Base-by-base conservation (phyloP, 106 monocot species). In the Allium cepa region DNA sequence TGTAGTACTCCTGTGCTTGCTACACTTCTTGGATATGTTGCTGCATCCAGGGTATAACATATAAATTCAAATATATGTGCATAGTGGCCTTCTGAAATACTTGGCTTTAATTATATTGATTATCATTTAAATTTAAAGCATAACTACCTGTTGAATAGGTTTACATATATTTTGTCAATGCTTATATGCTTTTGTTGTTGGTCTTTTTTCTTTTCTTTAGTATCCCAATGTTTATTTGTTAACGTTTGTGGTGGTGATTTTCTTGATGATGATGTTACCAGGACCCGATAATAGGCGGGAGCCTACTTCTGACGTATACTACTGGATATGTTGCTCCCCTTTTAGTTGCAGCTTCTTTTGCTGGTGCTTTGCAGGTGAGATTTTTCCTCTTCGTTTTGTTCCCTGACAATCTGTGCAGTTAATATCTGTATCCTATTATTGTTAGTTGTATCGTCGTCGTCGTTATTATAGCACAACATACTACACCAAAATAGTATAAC, bases 1-100 rank as follows among this genome's bases (percentile, higher is more conserved):
- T 97, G 96, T 80, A 97, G 96, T 72, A 97, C 96, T 56, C 96
- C 92, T 26, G 96, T 97, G 56, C 87, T 97, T 61, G 96, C 96
- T 69, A 82, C 88, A 52, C 83, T 97, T 87, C 82, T 97, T 26
- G 96, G 84, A 63, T 97, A 89, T 77, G 96, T 97, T 58, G 92
- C 92, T 64, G 63, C 92, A 76, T 88, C 96, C 18, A 92, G 80
- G 86, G 96, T 96, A 88, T 72, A 52, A 53, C 50, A 26, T 52
- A 51, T 3, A 15, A 7, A 55, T 36, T 9, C 53, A 49, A 3
- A 15, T 36, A 36, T 36, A 36, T 36, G 36, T 36, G 36, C 1
- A 36, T 5, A 36, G 36, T 4, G 5, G 5, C 36, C 36, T 36
- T 36, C 36, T 36, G 36, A 36, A 36, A 36, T 36, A 36, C 36